These are phyloP conservation scores for Prunus dulcis DNA, from an alignment of 306 rosid genomes.

Conservation along the genomic window DNA sequence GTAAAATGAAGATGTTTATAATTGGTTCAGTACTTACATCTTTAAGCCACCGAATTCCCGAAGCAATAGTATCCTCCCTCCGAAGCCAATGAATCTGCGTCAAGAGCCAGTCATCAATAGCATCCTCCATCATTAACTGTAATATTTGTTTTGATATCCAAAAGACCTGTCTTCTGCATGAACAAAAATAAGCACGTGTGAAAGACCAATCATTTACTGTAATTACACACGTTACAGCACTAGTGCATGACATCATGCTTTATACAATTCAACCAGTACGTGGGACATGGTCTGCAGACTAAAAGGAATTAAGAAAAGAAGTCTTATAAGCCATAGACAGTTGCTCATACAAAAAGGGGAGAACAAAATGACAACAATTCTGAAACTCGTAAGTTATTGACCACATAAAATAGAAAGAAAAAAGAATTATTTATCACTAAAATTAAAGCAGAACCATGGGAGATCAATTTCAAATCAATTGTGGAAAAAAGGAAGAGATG, in stretches of 20 bases:
- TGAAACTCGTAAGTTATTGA: background rate
- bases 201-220: constrained; percentile 17
- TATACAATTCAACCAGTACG: constrained; percentile 6
- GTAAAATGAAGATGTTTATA: constrained; percentile 12
- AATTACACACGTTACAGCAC: constrained; percentile 15
- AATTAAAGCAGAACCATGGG: background rate
- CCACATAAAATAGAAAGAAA: background rate
- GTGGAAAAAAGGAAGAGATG: background rate
- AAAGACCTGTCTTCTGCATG: constrained; percentile 87
- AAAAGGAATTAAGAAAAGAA: background rate
- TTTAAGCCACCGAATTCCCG: constrained; percentile 89
- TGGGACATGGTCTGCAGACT: constrained; percentile 14
- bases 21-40: constrained; percentile 61
- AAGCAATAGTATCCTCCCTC: constrained; percentile 71
- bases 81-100: constrained; percentile 85
- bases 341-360: background rate
- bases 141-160: constrained; percentile 98
- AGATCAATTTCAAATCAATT: background rate
- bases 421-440: background rate
- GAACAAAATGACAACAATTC: background rate
- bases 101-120: constrained; percentile 91
- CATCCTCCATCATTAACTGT: constrained; percentile 93
- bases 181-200: constrained; percentile 14
- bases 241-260: background rate
- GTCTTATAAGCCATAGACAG: background rate